Evolutionary conservation across 2,329 filamentous ascomycete species (phyloP).

Genomic region (Cladosporium cucumerinum): DNA sequence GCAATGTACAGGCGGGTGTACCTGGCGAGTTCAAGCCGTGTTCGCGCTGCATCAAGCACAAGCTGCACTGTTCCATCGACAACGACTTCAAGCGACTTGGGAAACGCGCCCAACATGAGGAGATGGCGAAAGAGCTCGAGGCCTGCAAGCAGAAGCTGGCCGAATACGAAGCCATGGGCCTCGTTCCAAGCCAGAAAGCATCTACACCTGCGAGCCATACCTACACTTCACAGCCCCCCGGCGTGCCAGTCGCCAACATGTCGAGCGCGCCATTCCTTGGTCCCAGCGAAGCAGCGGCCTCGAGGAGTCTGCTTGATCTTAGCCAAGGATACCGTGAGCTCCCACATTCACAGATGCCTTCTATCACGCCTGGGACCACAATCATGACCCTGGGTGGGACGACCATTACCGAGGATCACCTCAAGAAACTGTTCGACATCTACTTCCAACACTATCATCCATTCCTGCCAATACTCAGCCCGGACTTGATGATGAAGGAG

Average conservation of each 20-base stretch:
- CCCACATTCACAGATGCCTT: conserved; percentile 42
- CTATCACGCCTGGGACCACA: conserved; percentile 54
- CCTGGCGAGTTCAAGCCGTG: conserved; percentile 62
- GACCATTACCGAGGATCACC: conserved; percentile 41
- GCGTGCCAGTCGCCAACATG: conserved; percentile 31
- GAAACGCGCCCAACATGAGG: conserved; percentile 77
- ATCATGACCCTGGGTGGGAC: conserved; percentile 57
- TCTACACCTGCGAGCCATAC: conserved; percentile 7
- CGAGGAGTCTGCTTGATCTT: conserved; percentile 36
- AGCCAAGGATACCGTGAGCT: conserved; percentile 38
- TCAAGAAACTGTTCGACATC: conserved; percentile 62
- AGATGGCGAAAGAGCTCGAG: conserved; percentile 82
- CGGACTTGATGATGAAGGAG: conserved; percentile 47
- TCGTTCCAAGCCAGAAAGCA: conserved; percentile 23
- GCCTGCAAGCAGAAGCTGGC: conserved; percentile 41
- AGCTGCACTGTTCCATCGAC: conserved; percentile 80
- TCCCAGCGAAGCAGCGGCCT: conserved; percentile 38
- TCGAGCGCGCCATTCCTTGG: conserved; percentile 30
- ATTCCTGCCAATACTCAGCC: conserved; percentile 73
- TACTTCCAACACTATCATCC: conserved; percentile 75
- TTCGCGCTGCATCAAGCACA: conserved; percentile 73
- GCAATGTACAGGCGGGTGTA: conserved; percentile 78
- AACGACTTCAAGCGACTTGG: conserved; percentile 82
- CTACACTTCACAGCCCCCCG: conserved; percentile 12
- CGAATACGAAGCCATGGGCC: conserved; percentile 31